Evolutionary conservation across 192 early-diverging fungal species (phyloP), one percentile per base, ranked within the genome.

Genomic region (Rhizophagus prolifer): DNA sequence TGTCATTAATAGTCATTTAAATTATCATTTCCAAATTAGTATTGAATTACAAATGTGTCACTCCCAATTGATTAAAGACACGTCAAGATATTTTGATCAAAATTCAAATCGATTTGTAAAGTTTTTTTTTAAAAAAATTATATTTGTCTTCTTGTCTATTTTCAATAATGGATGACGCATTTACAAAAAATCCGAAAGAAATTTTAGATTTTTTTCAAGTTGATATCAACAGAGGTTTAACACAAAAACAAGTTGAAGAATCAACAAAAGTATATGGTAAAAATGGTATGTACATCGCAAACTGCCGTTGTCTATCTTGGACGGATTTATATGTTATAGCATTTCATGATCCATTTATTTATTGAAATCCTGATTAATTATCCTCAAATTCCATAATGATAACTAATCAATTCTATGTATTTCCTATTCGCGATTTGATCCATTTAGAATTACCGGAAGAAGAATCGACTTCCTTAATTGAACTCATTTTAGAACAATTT

Each of bases 401-500:
- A 54, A 54, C 44, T 76, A 31, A 67, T 26, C 41, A 9, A 26
- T 54, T 67, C 30, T 34, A 77, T 67, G 61, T 62, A 7, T 62
- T 78, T 59, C 19, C 26, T 38, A 47, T 72, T 25, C 58, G 23
- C 21, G 23, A 34, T 64, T 23, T 67, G 23, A 10, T n/a, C 46
- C 50, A 30, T 76, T 6, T 26, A 65, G 96, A 95, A 84, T 88
- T 99, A 46, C 95, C 97, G 68, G 91, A 94, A 58, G 95, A 98
- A 47, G 92, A 94, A 41, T 84, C 91, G 23, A 97, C 95, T 7
- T 95, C 98, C 16, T 83, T 98, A 5, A 96, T 94, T 92, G 84
- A 94, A 79, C 89, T 99, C 75, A 93, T 99, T 69, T 79, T 95
- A 65, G 97, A 96, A 83, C 98, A 99, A 86, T 98, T 99, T 85